Conservation (phyloP, 768 basidiomycete genomes). For the Punctularia strigosozonata region DNA sequence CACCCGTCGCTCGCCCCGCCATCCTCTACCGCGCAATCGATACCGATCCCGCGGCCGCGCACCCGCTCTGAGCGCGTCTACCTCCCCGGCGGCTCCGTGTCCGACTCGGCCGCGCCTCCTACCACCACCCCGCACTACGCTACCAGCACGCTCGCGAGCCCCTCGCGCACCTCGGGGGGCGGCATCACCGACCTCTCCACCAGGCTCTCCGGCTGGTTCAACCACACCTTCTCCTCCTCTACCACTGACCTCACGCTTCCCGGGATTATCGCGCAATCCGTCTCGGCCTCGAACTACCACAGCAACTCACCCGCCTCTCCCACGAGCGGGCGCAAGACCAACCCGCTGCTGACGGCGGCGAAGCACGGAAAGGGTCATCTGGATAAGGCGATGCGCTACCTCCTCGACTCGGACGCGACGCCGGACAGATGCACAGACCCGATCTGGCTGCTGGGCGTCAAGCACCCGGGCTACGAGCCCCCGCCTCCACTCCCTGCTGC, state of each 20-base stretch:
- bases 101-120: conserved; percentile 33
- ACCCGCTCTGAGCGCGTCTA: conserved; percentile 41
- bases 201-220: conserved; percentile 71
- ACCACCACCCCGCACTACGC: conserved; percentile 31
- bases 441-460: conserved; percentile 85
- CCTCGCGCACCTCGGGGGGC: conserved; percentile 30
- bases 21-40: too few species aligned
- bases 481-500: conserved; percentile 16
- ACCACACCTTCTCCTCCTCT: conserved; percentile 64
- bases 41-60: conserved; percentile 38
- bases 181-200: conserved; percentile 62
- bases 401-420: conserved; percentile 82
- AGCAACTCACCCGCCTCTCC: too few species aligned
- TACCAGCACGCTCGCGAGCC: too few species aligned
- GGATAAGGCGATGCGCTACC: conserved; percentile 77
- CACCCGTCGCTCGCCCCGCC: too few species aligned
- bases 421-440: conserved; percentile 74
- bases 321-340: conserved; percentile 22
- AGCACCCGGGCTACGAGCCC: conserved; percentile 64
- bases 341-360: conserved; percentile 52
- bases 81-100: conserved; percentile 28
- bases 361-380: conserved; percentile 66
- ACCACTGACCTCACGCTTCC: conserved; percentile 64
- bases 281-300: too few species aligned
- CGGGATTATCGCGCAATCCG: conserved; percentile 38